Conservation (phyloP, 139 green algal genomes). For the Closterium sp. region DNA sequence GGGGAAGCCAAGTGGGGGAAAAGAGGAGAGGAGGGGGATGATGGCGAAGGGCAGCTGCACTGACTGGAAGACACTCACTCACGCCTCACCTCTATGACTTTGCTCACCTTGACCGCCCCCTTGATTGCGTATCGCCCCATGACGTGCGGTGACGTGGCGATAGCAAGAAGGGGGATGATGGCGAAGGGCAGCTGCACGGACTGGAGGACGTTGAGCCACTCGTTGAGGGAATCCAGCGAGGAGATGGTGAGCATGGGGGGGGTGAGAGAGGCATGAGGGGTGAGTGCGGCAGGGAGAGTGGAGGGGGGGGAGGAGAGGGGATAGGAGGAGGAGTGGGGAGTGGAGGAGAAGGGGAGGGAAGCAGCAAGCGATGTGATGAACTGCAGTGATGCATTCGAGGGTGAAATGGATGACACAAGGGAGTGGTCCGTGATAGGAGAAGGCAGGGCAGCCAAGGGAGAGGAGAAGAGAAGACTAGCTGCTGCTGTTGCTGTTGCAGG, state of each 20-base stretch:
- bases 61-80: background rate
- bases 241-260: too few species aligned
- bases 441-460: too few species aligned
- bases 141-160: constrained; percentile 17
- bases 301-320: background rate
- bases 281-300: background rate
- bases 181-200: constrained; percentile 53
- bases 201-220: constrained; percentile 52
- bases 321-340: background rate
- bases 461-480: background rate
- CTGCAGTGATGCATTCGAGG: too few species aligned
- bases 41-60: too few species aligned
- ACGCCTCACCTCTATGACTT: background rate
- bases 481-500: background rate
- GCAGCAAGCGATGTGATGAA: too few species aligned
- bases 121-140: constrained; percentile 37
- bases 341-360: background rate
- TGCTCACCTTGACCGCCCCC: background rate
- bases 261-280: too few species aligned
- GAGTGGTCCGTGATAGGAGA: too few species aligned
- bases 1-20: too few species aligned
- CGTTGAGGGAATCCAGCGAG: constrained; percentile 30
- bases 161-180: constrained; percentile 53
- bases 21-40: too few species aligned
- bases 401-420: background rate